phyloP scores from a whole-genome alignment of 2,329 filamentous ascomycete species.

The Colletotrichum chlorophyti region DNA sequence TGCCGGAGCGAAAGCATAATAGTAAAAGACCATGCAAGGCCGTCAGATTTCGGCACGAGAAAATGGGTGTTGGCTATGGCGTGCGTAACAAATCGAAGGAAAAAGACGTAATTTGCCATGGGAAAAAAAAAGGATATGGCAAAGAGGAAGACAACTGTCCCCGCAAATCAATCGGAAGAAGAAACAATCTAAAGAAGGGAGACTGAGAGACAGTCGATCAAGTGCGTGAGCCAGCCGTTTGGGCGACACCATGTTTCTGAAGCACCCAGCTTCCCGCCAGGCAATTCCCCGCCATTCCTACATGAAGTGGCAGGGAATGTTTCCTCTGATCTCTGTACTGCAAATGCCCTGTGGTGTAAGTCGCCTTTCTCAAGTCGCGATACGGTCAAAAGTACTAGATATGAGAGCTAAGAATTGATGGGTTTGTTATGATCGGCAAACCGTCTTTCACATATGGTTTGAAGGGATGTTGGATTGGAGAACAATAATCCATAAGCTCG shows the following conservation, averaged over 20 bases:
- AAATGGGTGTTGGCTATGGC: slow-evolving; percentile 1
- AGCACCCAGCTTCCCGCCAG: slow-evolving; percentile 16
- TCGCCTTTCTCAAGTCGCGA: no score
- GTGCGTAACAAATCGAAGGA: not conserved
- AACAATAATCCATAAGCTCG: not conserved
- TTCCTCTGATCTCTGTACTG: slow-evolving; percentile 12
- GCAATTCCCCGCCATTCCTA: slow-evolving; percentile 21
- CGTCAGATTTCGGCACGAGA: not conserved
- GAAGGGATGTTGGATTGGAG: no score
- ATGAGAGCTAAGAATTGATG: no score
- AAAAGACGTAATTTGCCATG: not conserved
- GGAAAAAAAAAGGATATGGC: not conserved
- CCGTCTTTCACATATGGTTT: no score
- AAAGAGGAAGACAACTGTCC: not conserved
- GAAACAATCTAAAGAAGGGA: not conserved
- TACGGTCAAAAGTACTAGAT: no score
- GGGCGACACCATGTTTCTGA: slow-evolving; percentile 26
- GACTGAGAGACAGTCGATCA: not conserved
- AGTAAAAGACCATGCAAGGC: not conserved
- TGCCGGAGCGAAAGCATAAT: no score
- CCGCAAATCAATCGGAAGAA: not conserved
- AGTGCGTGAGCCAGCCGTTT: slow-evolving; percentile 11
- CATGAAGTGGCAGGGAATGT: slow-evolving; percentile 6
- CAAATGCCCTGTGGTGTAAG: no score
- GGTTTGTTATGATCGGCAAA: no score